These are phyloP conservation scores for Athelia sp. DNA, from an alignment of 1,284 basidiomycete species.

Conservation along the genomic window DNA sequence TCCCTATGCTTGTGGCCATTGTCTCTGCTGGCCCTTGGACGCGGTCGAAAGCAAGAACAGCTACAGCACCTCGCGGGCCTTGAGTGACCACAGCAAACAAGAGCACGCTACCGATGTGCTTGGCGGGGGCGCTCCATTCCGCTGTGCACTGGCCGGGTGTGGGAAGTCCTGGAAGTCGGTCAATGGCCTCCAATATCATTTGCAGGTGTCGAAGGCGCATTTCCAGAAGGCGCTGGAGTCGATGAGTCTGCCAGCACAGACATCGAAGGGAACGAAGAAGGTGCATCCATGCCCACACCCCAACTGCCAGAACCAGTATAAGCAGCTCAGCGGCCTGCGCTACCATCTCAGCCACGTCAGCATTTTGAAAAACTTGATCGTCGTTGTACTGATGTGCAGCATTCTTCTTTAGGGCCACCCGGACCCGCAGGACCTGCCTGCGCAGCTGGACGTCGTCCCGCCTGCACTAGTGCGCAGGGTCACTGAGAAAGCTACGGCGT, in stretches of 20 bases:
- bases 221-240: constrained; percentile 48
- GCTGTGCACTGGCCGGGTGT: constrained; percentile 62
- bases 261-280: constrained; percentile 1
- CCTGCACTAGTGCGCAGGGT: constrained; percentile 63
- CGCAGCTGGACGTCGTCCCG: constrained; percentile 61
- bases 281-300: constrained; percentile 49
- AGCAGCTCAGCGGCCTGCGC: constrained; percentile 69
- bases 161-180: constrained; percentile 74
- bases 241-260: constrained; percentile 17
- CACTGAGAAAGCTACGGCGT: constrained; percentile 39
- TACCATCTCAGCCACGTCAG: constrained; percentile 73
- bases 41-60: constrained; percentile 36
- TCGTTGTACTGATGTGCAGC: constrained; percentile 4
- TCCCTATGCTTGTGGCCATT: constrained; percentile 74
- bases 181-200: constrained; percentile 80
- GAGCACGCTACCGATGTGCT: constrained; percentile 43
- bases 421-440: constrained; percentile 41
- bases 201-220: constrained; percentile 78
- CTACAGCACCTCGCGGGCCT: constrained; percentile 65
- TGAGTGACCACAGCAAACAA: constrained; percentile 61
- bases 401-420: constrained; percentile 59
- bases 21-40: constrained; percentile 51
- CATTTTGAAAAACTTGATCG: too few species aligned
- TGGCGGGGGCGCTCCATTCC: constrained; percentile 52
- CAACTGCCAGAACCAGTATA: constrained; percentile 67